Base-by-base conservation (phyloP, 2,329 filamentous ascomycete species). In the Aspergillus sp. region DNA sequence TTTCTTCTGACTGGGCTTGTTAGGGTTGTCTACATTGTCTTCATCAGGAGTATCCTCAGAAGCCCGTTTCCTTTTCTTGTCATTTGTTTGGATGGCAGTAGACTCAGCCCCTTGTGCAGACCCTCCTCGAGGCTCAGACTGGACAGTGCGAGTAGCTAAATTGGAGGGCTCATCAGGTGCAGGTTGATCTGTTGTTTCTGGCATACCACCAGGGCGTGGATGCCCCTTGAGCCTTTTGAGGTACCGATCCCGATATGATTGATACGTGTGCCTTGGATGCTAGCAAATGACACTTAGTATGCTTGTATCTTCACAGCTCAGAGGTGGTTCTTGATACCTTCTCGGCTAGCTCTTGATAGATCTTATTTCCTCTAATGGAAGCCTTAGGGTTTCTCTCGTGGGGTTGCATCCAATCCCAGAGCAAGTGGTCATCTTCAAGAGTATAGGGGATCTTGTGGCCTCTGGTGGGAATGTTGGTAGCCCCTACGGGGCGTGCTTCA, bases 161-260 rank as follows among this genome's bases (percentile, higher is more conserved):
- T 57, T 59, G 54, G 61, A 62, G 41, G 38, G 49, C 27, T 53
- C 49, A n/a, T 27, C 15, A 8, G 44, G 23, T 25, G 17, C 49
- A 3, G 51, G 8, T n/a, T 48, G 36, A 1, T 7, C 23, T 36
- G 61, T 54, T 19, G 60, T n/a, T 48, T 56, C 54, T 23, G 57
- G 49, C 60, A 53, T 64, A 30, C 71, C 65, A 13, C 72, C 76
- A 17, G 78, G 77, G 2, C 74, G 73, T 38, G 71, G 70, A 8
- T 61, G 70, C 11, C 73, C 73, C 19, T 73, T 71, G 10, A 82
- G 63, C 21, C 62, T 67, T 61, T 77, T 82, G 13, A 80, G 36
- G 63, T 78, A 82, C n/a, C 80, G 76, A 66, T 80, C 74, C 36
- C 81, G 75, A 76, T 78, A 82, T 32, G 81, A 82, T 66, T 83